Base-by-base conservation (phyloP, 768 basidiomycete genomes). In the Amanita thiersii region DNA sequence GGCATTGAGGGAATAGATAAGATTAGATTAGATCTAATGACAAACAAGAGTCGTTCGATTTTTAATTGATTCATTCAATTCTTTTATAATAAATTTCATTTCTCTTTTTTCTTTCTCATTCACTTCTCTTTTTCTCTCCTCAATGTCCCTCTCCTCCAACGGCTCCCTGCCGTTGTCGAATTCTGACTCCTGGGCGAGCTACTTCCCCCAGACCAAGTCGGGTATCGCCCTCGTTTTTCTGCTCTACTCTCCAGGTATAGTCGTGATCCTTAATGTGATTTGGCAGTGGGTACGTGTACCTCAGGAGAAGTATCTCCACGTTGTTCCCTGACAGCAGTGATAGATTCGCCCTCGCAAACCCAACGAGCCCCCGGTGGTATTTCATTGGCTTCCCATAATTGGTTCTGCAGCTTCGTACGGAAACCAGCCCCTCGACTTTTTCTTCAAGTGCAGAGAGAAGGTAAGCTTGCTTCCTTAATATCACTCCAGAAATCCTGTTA, bases 401-500 rank as follows among this genome's bases (percentile, higher is more conserved):
- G 96, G 96, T 17, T 96, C 92, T 21, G 87, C 92, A 0, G 72
- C 87, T 10, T 59, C 69, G 25, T 98, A 99, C 54, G 96, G 96
- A 12, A 81, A 89, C 53, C 90, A 98, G 58, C 96, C 96, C 0
- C 68, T 97, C 50, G 80, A 72, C 38, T 98, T 98, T 65, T 81
- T 93, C 62, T 78, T 81, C 44, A 64, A 72, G 28, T 86, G 81
- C 55, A 75, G 76, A 49, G 77, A 84, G 54, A 89, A 87, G 77
- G 90, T 85, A 39, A 7, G 66, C 44, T 17, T 17, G 6, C 47
- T 21, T 20, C 24, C 18, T 17, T 9, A 23, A 14, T 14, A 32
- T 46, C 23, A 3, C 15, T 24, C 25, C 17, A 25, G 11, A 21
- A 17, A 25, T 29, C 33, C 24, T 35, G n/a, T 26, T 50, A 18